phyloP scores from a whole-genome alignment of 1,284 basidiomycete genomes.

The Leccinum pseudoinsigne region DNA sequence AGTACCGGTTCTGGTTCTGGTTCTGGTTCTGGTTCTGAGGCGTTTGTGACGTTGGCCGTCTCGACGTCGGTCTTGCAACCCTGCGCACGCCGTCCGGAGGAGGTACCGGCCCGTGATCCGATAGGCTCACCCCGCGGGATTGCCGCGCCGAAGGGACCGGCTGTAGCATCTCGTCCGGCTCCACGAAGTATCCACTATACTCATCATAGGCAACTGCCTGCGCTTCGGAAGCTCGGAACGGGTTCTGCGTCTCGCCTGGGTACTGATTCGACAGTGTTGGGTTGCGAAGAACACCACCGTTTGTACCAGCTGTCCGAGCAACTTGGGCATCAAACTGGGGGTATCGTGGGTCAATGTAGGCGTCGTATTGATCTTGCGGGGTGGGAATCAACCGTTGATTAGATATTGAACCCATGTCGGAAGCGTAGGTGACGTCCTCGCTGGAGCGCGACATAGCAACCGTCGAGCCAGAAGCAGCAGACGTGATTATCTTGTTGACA shows the following conservation, averaged over 20 bases:
- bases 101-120: conserved; percentile 69
- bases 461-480: conserved; percentile 48
- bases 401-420: conserved; percentile 55
- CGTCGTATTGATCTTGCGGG: conserved; percentile 50
- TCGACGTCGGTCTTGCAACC: conserved; percentile 55
- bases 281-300: conserved; percentile 43
- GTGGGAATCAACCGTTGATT: conserved; percentile 58
- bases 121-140: conserved; percentile 68
- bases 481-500: conserved; percentile 48
- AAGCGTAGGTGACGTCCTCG: conserved; percentile 56
- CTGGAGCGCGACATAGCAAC: conserved; percentile 61
- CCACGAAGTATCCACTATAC: conserved; percentile 34
- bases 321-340: conserved; percentile 44
- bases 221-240: conserved; percentile 44
- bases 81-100: conserved; percentile 69
- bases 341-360: conserved; percentile 33
- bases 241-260: conserved; percentile 54
- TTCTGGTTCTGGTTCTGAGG: conserved; percentile 24
- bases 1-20: conserved; percentile 62
- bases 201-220: conserved; percentile 40
- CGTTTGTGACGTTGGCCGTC: conserved; percentile 58
- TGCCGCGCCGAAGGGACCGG: conserved; percentile 19
- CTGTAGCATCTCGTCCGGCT: conserved; percentile 40
- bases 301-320: conserved; percentile 38
- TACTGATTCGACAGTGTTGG: conserved; percentile 39